Conservation (phyloP, 2,329 filamentous ascomycete species). For the Bertia moriformis region DNA sequence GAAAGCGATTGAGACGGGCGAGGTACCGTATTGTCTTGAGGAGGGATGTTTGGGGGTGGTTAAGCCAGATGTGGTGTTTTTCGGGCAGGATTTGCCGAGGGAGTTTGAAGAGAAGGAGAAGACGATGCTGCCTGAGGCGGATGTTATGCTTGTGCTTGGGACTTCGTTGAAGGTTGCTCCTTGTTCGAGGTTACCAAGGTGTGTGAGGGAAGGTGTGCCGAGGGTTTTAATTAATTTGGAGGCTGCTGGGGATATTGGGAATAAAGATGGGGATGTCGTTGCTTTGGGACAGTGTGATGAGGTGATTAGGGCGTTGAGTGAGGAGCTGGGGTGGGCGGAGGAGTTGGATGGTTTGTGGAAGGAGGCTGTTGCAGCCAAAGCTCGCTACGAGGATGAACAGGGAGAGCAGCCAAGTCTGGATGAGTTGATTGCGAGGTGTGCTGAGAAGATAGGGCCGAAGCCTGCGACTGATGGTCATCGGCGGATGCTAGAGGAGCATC, state of each 20-base stretch:
- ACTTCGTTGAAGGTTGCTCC: conserved; percentile 80
- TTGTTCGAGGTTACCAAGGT: conserved; percentile 65
- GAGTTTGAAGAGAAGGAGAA: conserved; percentile 46
- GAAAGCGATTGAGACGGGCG: conserved; percentile 46
- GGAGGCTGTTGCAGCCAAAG: conserved; percentile 44
- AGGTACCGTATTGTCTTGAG: conserved; percentile 55
- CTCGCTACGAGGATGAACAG: conserved; percentile 35
- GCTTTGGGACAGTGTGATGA: conserved; percentile 70
- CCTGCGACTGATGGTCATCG: background rate
- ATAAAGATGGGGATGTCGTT: conserved; percentile 68
- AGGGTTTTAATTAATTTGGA: conserved; percentile 80
- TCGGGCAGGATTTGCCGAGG: conserved; percentile 59
- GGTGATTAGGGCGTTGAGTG: conserved; percentile 65
- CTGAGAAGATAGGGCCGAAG: background rate
- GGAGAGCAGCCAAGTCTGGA: conserved; percentile 20
- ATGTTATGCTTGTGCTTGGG: conserved; percentile 73
- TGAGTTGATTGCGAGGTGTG: background rate
- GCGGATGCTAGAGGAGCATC: background rate
- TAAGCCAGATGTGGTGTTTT: conserved; percentile 92
- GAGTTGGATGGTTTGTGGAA: conserved; percentile 74
- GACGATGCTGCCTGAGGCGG: conserved; percentile 45
- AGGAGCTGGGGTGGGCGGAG: conserved; percentile 68
- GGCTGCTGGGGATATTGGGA: conserved; percentile 64
- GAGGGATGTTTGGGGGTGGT: conserved; percentile 61
- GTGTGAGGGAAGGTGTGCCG: conserved; percentile 47